Evolutionary conservation across 257 asterid genomes (phyloP).

Genomic region (Euphrasia confusa): DNA sequence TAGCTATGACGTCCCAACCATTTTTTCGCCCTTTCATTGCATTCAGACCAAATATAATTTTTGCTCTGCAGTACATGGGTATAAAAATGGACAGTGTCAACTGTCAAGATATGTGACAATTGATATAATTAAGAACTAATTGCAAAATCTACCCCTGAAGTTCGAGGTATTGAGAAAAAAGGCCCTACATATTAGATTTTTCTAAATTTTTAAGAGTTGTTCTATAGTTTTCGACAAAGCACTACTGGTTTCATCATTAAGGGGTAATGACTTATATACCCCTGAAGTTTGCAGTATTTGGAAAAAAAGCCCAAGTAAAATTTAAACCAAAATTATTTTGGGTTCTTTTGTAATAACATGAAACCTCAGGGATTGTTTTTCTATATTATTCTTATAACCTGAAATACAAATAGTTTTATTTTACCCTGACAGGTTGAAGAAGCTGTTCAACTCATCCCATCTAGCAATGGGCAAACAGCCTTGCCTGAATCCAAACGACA

Average conservation of each 20-base stretch:
- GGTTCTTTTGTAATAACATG: too few relatives aligned
- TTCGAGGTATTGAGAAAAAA: too few relatives aligned
- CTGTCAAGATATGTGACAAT: background rate
- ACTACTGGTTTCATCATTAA: too few relatives aligned
- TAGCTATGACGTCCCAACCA: slow-evolving; percentile 33
- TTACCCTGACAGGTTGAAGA: slow-evolving; percentile 72
- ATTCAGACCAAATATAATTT: slow-evolving; percentile 65
- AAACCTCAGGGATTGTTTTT: background rate
- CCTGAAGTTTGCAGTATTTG: too few relatives aligned
- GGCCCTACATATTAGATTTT: too few relatives aligned
- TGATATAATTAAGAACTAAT: background rate
- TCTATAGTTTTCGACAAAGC: too few relatives aligned
- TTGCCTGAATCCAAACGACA: slow-evolving; percentile 53
- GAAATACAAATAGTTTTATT: background rate
- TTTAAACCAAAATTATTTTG: too few relatives aligned
- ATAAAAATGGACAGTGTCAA: too few relatives aligned
- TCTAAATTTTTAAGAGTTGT: too few relatives aligned
- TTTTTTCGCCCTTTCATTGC: slow-evolving; percentile 55
- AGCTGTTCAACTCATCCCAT: slow-evolving; percentile 69
- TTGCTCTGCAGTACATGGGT: slow-evolving; percentile 43
- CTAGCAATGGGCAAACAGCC: slow-evolving; percentile 58
- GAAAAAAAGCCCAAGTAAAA: too few relatives aligned
- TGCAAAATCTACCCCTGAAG: background rate
- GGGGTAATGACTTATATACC: too few relatives aligned
- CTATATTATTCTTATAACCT: background rate